Evolutionary conservation across 2,329 filamentous ascomycete genomes (phyloP), one percentile per base, ranked within the genome.

Genomic region (Fusarium piperis): DNA sequence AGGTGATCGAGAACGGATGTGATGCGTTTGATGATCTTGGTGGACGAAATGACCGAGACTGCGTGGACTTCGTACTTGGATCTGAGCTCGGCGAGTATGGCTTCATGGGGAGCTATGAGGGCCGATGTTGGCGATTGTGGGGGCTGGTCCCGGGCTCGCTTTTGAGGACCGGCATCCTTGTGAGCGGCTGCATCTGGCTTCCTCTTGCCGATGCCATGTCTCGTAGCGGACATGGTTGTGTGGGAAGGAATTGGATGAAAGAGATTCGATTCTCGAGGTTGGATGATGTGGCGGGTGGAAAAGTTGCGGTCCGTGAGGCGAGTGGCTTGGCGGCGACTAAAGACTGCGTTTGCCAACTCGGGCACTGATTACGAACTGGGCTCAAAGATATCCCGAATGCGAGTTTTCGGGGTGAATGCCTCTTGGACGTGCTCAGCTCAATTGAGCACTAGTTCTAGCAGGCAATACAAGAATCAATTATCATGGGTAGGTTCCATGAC

Each of bases 1-100:
- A 89, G 80, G 70, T 89, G 86, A 4, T 79, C 78, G 20, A 85
- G 77, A 39, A 85, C 78, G 30, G 83, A 80, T 23, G 78, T 77
- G 64, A 89, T 84, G 63, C 88, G 87, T 74, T 87, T 88, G 67
- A 83, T 82, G 66, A 92, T 91, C 75, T 87, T 84, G 6, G 89
- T 86, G 2, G 89, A 90, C 3, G 89, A 88, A 39, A 91, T 85
- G 48, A 91, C 84, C 20, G 86, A 89, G 59, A 87, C 82, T 1
- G 84, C 74, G 35, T 86, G 84, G 58, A 91, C 78, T 52, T 87
- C 82, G 78, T 87, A 86, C 59, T 83, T 85, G 4, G 80, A 70
- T 20, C 78, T 78, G 18, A 90, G 82, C 58, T 84, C 81, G 26
- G 78, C 73, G 62, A 86, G 76, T n/a, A 86, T 75, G 11, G 81